Base-by-base conservation (phyloP, 2,329 filamentous ascomycete species). In the Aspergillus pseudotamarii region DNA sequence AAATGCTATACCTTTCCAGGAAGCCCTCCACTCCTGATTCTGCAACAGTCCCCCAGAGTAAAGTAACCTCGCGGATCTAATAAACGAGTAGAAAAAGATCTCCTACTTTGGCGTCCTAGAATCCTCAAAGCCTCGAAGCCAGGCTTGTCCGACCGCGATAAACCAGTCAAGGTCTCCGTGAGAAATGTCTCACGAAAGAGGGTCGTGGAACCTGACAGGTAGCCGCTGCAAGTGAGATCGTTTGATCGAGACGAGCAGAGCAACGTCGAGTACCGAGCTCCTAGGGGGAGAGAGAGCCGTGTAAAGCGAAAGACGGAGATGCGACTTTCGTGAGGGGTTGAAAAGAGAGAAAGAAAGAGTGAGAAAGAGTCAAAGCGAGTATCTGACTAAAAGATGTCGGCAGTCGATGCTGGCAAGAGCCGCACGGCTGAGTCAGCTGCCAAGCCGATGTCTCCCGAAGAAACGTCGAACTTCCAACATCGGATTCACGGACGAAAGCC, bases 131-230 rank as follows among this genome's bases (percentile, higher is more conserved):
- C 68, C 75, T 71, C 62, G 67, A 67, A 69, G 68, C 66, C 66
- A 68, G 64, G 71, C 71, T 71, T 75, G 72, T 73, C 74, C 71
- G 74, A 76, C 74, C 73, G 71, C 71, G 68, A 73, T 72, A 69
- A 78, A 78, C 75, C 76, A 77, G 73, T 75, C 68, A 76, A 78
- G 76, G 75, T 76, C 74, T 77, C 75, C 73, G 73, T 71, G 72
- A 76, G 68, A 59, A 26, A n/a, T 34, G 66, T 73, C 69, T 75
- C 74, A 75, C 73, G 72, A 70, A 73, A 41, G 70, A 68, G 68
- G 71, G 73, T 70, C 71, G 66, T 67, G 69, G 71, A 75, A 72
- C 69, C 67, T 71, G 72, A 71, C 66, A 66, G 64, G 57, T 45
- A 62, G 64, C 67, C 61, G 67, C 68, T 72, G 70, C 71, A 68